These are phyloP conservation scores for Retiboletus flavoniger DNA, from an alignment of 1,284 basidiomycete genomes.

Conservation along the genomic window DNA sequence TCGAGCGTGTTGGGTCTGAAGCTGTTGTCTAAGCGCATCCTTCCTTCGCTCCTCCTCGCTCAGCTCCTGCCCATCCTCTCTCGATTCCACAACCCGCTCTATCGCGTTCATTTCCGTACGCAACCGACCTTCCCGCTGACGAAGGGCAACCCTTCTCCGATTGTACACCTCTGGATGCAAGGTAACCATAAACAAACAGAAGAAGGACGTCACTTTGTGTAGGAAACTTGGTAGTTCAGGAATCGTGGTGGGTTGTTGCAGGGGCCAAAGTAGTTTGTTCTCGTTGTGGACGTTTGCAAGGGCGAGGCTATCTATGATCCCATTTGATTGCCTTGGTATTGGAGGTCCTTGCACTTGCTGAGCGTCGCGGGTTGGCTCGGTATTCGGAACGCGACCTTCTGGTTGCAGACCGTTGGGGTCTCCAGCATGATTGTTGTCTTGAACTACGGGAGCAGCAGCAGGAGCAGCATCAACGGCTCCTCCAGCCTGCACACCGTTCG, in stretches of 20 bases:
- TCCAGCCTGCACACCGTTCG: constrained; percentile 23
- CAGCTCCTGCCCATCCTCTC: constrained; percentile 36
- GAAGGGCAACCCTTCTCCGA: constrained; percentile 56
- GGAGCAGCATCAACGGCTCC: constrained; percentile 20
- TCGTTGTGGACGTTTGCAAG: constrained; percentile 58
- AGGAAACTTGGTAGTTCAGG: constrained; percentile 42
- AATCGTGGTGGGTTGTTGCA: constrained; percentile 36
- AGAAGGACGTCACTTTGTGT: constrained; percentile 55
- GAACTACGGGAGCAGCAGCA: constrained; percentile 15
- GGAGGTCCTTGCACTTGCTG: constrained; percentile 28
- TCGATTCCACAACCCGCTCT: constrained; percentile 36
- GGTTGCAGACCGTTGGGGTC: constrained; percentile 18
- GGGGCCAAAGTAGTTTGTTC: constrained; percentile 47
- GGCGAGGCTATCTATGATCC: constrained; percentile 52
- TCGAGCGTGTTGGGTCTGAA: constrained; percentile 48
- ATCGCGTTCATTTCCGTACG: constrained; percentile 63
- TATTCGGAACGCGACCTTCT: constrained; percentile 17
- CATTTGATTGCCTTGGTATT: constrained; percentile 32
- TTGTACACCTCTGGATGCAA: constrained; percentile 77
- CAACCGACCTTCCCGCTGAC: constrained; percentile 63
- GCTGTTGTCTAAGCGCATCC: constrained; percentile 36
- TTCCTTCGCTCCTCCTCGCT: constrained; percentile 34
- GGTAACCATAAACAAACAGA: constrained; percentile 58
- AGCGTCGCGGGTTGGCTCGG: constrained; percentile 15
- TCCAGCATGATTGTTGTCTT: constrained; percentile 14